Evolutionary conservation across 306 rosid species (phyloP), one percentile per base, ranked within the genome.

Genomic region (Echinosophora koreensis): DNA sequence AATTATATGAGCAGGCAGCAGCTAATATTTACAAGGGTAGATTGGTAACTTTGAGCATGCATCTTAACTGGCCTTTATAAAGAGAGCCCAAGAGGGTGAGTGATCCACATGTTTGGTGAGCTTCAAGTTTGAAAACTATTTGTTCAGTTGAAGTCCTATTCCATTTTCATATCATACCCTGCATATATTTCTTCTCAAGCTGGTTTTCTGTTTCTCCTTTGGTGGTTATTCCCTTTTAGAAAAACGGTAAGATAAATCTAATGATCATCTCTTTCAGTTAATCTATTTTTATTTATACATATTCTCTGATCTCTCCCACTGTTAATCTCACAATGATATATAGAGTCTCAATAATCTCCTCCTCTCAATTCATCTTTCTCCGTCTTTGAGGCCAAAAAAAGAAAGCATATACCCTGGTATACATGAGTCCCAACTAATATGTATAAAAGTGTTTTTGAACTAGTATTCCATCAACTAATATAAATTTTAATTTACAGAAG

Each of bases 21-120:
- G 37, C 3, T 65, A 39, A 50, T 15, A 77, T 38, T 67, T 13
- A 1, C 1, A 75, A 77, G 97, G 98, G 86, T 65, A 54, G 0
- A 86, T 82, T 54, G 69, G 97, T 82, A 85, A 81, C 50, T 74
- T 67, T 0, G 67, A 28, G 5, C 17, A 3, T 14, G 16, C 80
- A 49, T 42, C 88, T 83, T 74, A 39, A 73, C 70, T 9, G 82
- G 47, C 58, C 78, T 68, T 79, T 73, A 87, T 81, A 85, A 82
- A 80, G 50, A 70, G 66, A 28, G 60, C 3, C 34, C 52, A 42
- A 12, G 12, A 5, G 60, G 5, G 75, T 28, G 79, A 60, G 64
- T 50, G 39, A 54, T 83, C 61, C 89, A 55, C 59, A 69, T 47
- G 81, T 38, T 34, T 42, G 66, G 17, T 71, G 54, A 46, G 15